Base-by-base conservation (phyloP, 73 alveolate genomes). In the Symbiodinium pilosum region DNA sequence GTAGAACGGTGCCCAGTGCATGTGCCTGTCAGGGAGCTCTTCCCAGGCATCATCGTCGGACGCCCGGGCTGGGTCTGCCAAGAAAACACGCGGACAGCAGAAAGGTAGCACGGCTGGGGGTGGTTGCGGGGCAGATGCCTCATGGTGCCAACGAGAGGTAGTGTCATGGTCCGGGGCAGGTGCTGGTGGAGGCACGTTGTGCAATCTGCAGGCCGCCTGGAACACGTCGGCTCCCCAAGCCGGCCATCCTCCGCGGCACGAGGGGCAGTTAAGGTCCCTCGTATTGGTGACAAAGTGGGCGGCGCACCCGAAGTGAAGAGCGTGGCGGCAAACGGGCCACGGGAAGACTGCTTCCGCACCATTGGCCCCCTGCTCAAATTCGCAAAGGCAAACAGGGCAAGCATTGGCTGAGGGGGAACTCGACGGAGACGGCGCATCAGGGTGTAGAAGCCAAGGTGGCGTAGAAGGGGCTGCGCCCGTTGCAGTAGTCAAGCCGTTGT, bases 21-120 rank as follows among this genome's bases (percentile, higher is more conserved):
- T 86, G 83, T 86, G 83, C 38, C 93, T 26, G 54, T 34, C 93
- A 18, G 59, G 93, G 32, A 86, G 52, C n/a, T 86, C 93, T 7
- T 52, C 83, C 93, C 83, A 44, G 2, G 93, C 73, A 18, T 71
- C 77, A 2, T 32, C 93, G 21, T 16, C 0, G 4, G 2, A 16
- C 28, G 87, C 87, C 8, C 24, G 89, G 38, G 68, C 68, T 16
- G 89, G 89, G 89, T 83, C 89, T 83, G 64, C 68, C 5, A 83
- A 36, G 64, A 83, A 36, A 39, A 83, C 40, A 6, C 64, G 89
- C 59, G 39, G 42, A 64, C 89, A 83, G 59, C 89, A 83, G 32
- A 83, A 30, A 6, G 89, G 89, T 47, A 83, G 43, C 14, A 83
- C 21, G 64, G 36, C 5, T 16, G 26, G n/a, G 7, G 89, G 64